phyloP scores from a whole-genome alignment of 805 yeast genomes.

The Candida ponderosae region DNA sequence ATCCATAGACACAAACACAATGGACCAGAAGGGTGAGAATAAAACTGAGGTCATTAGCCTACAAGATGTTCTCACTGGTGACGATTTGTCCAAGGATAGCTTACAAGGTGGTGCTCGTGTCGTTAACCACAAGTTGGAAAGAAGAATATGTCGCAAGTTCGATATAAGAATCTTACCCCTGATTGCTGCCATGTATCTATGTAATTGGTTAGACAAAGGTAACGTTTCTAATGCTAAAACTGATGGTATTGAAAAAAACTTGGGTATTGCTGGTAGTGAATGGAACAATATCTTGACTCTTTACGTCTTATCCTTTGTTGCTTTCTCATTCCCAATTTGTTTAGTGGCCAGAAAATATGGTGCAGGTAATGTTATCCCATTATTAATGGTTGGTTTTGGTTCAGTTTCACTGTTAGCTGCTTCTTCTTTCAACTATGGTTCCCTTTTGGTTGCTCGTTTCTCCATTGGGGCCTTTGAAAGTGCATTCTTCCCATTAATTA shows the following conservation, averaged over 20 bases:
- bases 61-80: not conserved
- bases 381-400: constrained; percentile 38
- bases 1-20: too few species aligned
- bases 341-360: constrained; percentile 31
- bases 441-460: constrained; percentile 33
- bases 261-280: constrained; percentile 31
- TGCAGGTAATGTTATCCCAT: constrained; percentile 37
- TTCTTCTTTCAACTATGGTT: constrained; percentile 31
- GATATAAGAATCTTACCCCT: constrained; percentile 37
- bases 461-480: constrained; percentile 35
- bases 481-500: constrained; percentile 34
- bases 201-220: constrained; percentile 41
- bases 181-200: constrained; percentile 37
- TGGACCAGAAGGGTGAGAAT: too few species aligned
- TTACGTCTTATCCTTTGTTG: constrained; percentile 37
- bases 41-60: not conserved
- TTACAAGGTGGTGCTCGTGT: too few species aligned
- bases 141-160: constrained; percentile 30
- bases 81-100: not conserved
- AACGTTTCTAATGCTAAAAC: constrained; percentile 44
- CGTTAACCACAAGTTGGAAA: constrained; percentile 14
- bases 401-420: constrained; percentile 29
- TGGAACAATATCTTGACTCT: constrained; percentile 40
- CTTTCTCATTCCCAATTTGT: constrained; percentile 36
- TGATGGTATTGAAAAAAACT: constrained; percentile 33